Percentiles rank a stretch among this genome's conserved stretches.
These are phyloP conservation scores for Colletotrichum agaves DNA, from an alignment of 2,329 filamentous ascomycete species.

Conservation along the genomic window DNA sequence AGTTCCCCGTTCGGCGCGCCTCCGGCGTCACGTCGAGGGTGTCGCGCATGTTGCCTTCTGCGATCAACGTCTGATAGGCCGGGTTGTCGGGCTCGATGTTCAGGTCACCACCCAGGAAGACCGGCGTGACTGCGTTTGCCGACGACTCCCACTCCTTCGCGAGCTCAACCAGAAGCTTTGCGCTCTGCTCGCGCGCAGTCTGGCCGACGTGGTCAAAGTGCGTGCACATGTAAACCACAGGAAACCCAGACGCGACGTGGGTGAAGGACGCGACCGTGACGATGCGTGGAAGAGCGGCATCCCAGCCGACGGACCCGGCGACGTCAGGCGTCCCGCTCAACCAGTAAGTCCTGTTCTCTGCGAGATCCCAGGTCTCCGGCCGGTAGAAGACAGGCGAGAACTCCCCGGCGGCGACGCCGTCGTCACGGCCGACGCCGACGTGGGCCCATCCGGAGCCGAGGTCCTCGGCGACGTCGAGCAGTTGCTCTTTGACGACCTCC, in stretches of 20 bases:
- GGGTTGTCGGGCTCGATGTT: constrained; percentile 44
- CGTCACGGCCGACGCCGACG: constrained; percentile 67
- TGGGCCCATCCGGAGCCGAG: constrained; percentile 59
- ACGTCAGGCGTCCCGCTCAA: constrained; percentile 66
- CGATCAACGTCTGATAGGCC: constrained; percentile 43
- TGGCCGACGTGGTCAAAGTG: constrained; percentile 63
- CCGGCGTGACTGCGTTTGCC: constrained; percentile 35
- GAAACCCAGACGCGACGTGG: constrained; percentile 50
- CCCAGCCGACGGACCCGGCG: constrained; percentile 70
- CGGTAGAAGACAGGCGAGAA: constrained; percentile 76
- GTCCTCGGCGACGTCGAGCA: constrained; percentile 52
- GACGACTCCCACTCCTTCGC: constrained; percentile 42
- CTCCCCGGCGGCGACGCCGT: constrained; percentile 70
- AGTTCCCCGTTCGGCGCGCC: constrained; percentile 41
- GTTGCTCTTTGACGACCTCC: constrained; percentile 59
- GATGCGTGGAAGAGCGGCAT: constrained; percentile 55
- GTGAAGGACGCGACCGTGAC: constrained; percentile 59
- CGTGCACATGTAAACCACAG: constrained; percentile 60
- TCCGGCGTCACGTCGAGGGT: constrained; percentile 41
- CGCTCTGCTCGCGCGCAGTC: constrained; percentile 53
- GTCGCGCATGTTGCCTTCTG: constrained; percentile 41
- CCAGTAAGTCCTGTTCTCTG: constrained; percentile 68
- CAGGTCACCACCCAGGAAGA: constrained; percentile 48
- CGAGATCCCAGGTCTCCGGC: constrained; percentile 61
- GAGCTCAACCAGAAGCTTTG: constrained; percentile 49